Evolutionary conservation across 2,329 filamentous ascomycete species (phyloP).

Genomic region (Teratosphaeria viscida): DNA sequence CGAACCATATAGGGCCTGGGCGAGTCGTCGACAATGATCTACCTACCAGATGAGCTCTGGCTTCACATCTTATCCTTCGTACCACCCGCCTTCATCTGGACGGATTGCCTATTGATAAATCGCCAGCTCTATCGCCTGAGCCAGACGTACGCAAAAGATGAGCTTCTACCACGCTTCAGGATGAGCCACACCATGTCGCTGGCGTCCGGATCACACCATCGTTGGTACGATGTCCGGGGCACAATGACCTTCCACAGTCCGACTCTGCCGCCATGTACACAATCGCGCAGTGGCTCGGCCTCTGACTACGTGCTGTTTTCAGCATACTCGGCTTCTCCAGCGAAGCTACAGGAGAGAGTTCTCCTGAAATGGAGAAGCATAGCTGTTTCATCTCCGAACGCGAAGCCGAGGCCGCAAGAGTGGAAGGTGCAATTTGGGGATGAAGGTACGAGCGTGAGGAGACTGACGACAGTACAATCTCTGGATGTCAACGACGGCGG

Average conservation of each 20-base stretch:
- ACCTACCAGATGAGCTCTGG: conserved; percentile 16
- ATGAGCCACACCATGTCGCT: background rate
- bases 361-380: background rate
- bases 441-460: background rate
- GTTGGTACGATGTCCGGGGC: background rate
- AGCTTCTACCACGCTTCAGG: background rate
- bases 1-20: background rate
- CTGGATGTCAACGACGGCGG: background rate
- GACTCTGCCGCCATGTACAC: background rate
- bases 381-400: background rate
- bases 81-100: background rate
- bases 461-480: background rate
- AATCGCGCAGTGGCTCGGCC: background rate
- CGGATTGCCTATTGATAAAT: background rate
- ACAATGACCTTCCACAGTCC: background rate
- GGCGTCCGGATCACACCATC: background rate
- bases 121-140: background rate
- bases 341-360: background rate
- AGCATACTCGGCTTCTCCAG: background rate
- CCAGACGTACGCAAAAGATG: background rate
- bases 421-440: background rate
- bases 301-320: background rate
- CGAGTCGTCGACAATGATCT: background rate
- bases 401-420: background rate
- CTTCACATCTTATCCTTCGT: conserved; percentile 11